Evolutionary conservation across 306 rosid species (phyloP).

Genomic region (Quercus mongolica): DNA sequence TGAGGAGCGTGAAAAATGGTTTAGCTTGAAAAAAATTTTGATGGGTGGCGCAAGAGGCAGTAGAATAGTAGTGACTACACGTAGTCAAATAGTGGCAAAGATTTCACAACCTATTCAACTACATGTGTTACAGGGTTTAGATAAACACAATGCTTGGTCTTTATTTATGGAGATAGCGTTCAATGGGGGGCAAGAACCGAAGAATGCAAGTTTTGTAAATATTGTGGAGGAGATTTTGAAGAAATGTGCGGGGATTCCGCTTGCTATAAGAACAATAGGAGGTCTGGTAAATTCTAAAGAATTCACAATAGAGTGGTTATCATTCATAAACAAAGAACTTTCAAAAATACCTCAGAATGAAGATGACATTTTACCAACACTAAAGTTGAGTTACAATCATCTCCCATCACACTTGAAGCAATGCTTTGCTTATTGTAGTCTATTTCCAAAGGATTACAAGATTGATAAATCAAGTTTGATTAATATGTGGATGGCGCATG

Average conservation of each 20-base stretch:
- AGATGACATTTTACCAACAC: no score
- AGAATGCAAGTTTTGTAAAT: neutral
- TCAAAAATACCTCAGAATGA: rapidly evolving
- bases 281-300: rapidly evolving
- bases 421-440: no score
- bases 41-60: rapidly evolving
- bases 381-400: no score
- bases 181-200: neutral
- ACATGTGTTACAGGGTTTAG: neutral
- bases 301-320: rapidly evolving
- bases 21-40: no score
- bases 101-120: rapidly evolving
- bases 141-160: neutral
- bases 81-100: rapidly evolving
- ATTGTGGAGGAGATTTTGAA: no score
- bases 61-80: no score
- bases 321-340: rapidly evolving
- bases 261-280: no score
- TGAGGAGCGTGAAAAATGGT: no score
- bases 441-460: no score
- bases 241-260: rapidly evolving
- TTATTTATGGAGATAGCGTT: conserved; percentile 8
- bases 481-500: no score
- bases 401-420: rapidly evolving
- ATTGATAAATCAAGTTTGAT: no score